phyloP scores from a whole-genome alignment of 2,329 filamentous ascomycete species.

The Fusarium sp. region DNA sequence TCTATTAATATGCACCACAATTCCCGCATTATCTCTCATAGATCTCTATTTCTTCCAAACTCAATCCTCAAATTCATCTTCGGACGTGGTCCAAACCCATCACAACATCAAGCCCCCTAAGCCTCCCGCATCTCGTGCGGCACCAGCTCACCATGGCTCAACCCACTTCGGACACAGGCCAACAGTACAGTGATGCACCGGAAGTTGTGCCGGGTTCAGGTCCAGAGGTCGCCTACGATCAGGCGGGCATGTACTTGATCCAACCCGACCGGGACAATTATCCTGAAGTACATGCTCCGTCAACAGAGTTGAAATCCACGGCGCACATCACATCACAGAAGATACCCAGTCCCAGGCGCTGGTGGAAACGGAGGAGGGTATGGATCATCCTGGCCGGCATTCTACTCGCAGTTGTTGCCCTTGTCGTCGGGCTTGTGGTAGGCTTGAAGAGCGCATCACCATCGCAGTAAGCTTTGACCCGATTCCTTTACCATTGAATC shows the following conservation, averaged over 20 bases:
- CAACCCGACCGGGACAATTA: background rate
- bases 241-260: background rate
- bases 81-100: background rate
- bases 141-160: background rate
- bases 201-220: background rate
- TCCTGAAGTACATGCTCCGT: background rate
- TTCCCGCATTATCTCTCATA: background rate
- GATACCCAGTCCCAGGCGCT: background rate
- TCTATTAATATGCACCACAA: background rate
- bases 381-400: background rate
- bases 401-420: background rate
- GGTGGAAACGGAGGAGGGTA: background rate
- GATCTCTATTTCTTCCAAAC: background rate
- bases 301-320: background rate
- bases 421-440: background rate
- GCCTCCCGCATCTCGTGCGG: background rate
- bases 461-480: background rate
- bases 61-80: background rate
- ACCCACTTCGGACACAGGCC: background rate
- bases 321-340: background rate
- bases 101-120: background rate
- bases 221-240: background rate
- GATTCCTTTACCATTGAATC: background rate
- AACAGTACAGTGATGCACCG: background rate
- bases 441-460: background rate